Conservation (phyloP, 768 basidiomycete species). For the Cystobasidium onofrii region DNA sequence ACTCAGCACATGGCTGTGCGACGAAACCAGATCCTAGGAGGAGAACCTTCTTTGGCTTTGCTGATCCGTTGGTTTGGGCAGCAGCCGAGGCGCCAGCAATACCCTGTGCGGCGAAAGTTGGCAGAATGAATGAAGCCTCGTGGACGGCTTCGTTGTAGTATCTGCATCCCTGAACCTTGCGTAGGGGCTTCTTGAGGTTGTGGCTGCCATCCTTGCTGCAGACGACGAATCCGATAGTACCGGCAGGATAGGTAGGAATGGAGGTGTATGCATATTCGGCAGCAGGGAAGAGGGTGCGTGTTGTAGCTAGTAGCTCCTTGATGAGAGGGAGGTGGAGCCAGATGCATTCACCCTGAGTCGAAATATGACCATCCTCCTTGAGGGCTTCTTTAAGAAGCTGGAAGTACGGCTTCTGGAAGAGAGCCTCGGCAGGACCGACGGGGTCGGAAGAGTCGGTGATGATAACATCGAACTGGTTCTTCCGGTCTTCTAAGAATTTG, state of each 20-base stretch:
- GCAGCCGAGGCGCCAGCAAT: conserved; percentile 50
- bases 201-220: conserved; percentile 66
- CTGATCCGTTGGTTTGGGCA: conserved; percentile 4
- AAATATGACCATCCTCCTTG: conserved; percentile 79
- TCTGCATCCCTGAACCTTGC: conserved; percentile 57
- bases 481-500: conserved; percentile 85
- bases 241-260: conserved; percentile 96
- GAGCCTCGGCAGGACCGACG: conserved; percentile 83
- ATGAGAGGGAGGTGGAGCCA: conserved; percentile 92
- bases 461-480: conserved; percentile 75
- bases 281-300: conserved; percentile 62
- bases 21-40: conserved; percentile 93
- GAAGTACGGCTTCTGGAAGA: conserved; percentile 97
- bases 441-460: conserved; percentile 98
- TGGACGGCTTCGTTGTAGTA: conserved; percentile 85
- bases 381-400: conserved; percentile 84
- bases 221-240: conserved; percentile 90
- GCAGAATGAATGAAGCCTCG: conserved; percentile 72
- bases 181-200: conserved; percentile 64
- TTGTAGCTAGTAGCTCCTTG: conserved; percentile 61
- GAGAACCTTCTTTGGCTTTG: conserved; percentile 58
- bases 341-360: conserved; percentile 88
- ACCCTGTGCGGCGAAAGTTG: conserved; percentile 75
- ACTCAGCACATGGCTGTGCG: conserved; percentile 91
- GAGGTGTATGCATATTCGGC: conserved; percentile 90